These are phyloP conservation scores for Immersiporthe knoxdaviesiana DNA, from an alignment of 2,329 filamentous ascomycete species.

Conservation along the genomic window DNA sequence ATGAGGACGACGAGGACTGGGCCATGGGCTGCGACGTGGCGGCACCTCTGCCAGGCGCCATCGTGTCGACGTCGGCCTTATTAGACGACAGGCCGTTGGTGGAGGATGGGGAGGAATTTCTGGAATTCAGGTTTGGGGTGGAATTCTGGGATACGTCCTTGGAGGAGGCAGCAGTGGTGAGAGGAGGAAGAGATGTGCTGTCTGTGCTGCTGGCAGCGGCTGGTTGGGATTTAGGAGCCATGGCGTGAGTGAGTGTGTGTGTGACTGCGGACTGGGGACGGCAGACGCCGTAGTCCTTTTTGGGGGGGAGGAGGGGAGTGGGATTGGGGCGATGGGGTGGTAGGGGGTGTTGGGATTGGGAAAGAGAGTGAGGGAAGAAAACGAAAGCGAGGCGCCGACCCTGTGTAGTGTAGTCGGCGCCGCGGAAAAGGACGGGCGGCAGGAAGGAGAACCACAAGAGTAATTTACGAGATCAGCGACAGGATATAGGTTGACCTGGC, in stretches of 20 bases:
- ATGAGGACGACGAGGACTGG: slow-evolving; percentile 51
- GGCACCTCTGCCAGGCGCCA: slow-evolving; percentile 31
- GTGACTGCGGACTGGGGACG: background rate
- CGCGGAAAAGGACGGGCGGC: slow-evolving; percentile 19
- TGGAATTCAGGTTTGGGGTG: slow-evolving; percentile 34
- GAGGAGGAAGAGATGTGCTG: slow-evolving; percentile 33
- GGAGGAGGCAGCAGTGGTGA: slow-evolving; percentile 35
- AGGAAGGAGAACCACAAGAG: slow-evolving; percentile 16
- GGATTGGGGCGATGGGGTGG: too few relatives aligned
- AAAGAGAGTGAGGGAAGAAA: background rate
- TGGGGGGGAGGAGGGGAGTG: background rate
- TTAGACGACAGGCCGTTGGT: slow-evolving; percentile 38
- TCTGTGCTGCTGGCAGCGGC: slow-evolving; percentile 35
- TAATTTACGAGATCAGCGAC: background rate
- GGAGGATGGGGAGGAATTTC: slow-evolving; percentile 33
- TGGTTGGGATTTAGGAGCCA: slow-evolving; percentile 45
- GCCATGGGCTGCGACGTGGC: slow-evolving; percentile 49
- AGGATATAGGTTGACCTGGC: slow-evolving; percentile 1
- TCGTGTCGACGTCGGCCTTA: slow-evolving; percentile 37
- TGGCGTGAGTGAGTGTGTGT: slow-evolving; percentile 31
- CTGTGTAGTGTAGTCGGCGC: slow-evolving; percentile 27
- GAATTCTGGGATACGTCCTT: slow-evolving; percentile 36
- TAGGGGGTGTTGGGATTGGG: background rate
- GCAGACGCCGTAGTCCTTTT: slow-evolving; percentile 21
- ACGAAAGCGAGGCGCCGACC: slow-evolving; percentile 27